Conservation (phyloP, 2,329 filamentous ascomycete species). For the Diaporthe sp. region DNA sequence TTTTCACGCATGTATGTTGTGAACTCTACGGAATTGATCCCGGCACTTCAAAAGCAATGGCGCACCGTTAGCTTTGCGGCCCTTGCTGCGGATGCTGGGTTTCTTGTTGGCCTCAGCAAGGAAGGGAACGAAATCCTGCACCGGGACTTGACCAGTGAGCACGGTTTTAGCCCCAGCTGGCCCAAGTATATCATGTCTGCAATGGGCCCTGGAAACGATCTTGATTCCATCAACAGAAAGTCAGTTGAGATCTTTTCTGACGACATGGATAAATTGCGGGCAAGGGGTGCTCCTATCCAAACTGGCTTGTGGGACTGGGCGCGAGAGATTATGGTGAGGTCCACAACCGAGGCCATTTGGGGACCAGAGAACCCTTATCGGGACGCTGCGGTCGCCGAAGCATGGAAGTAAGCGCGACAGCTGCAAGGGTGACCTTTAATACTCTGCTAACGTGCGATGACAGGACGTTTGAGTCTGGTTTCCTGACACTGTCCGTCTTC, state of each 20-base stretch:
- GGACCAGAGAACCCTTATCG: slow-evolving; percentile 48
- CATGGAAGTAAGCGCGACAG: slow-evolving; percentile 43
- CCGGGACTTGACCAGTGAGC: slow-evolving; percentile 26
- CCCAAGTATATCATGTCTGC: slow-evolving; percentile 17
- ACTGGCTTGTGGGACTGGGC: slow-evolving; percentile 44
- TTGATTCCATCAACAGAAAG: slow-evolving; percentile 45
- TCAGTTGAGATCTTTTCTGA: slow-evolving; percentile 43
- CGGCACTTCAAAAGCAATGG: slow-evolving; percentile 47
- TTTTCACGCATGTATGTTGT: slow-evolving; percentile 47
- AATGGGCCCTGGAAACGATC: slow-evolving; percentile 29
- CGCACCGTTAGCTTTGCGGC: slow-evolving; percentile 47
- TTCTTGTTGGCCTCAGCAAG: slow-evolving; percentile 47
- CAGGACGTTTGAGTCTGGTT: background rate
- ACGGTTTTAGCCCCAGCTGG: slow-evolving; percentile 7
- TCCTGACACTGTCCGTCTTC: background rate
- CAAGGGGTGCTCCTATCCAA: background rate
- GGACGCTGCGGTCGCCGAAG: slow-evolving; percentile 43
- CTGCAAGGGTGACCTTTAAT: background rate
- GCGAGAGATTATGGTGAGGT: slow-evolving; percentile 42
- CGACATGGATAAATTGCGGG: slow-evolving; percentile 41
- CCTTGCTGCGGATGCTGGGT: slow-evolving; percentile 44
- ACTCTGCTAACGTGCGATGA: background rate
- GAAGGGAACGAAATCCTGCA: slow-evolving; percentile 45
- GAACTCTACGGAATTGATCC: slow-evolving; percentile 47
- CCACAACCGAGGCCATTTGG: slow-evolving; percentile 47